Base-by-base conservation (phyloP, 225 moss, liverwort and hornwort species). In the Marchantia polymorpha region DNA sequence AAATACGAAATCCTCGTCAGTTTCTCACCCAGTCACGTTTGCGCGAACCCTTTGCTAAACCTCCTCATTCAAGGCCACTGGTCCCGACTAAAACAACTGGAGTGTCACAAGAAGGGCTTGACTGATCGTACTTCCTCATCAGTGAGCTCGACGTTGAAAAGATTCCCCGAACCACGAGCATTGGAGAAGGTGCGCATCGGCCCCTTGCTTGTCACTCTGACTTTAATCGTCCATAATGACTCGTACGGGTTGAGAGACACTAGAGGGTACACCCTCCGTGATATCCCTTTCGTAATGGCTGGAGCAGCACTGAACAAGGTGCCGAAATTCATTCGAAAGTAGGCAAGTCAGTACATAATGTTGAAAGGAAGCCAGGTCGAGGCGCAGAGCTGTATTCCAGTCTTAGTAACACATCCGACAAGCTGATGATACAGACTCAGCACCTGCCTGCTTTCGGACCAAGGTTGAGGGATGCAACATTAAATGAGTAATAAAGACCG, bases 171-270 rank as follows among this genome's bases (percentile, higher is more conserved):
- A 20, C 97, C 93, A 14, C 95, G 88, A 0, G 92, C 89, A 63
- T 94, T 99, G 1, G 84, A 90, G 78, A 90, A 99, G 4, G 92
- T 86, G 20, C 97, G 91, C 78, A 95, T 84, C 53, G 95, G 89
- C 7, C 94, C 89, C 77, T 99, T 99, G 55, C 84, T 90, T 69
- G 97, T 99, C 20, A 99, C 93, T 80, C 91, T 82, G 77, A 93
- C 97, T 86, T 99, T 99, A 76, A 94, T 95, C 4, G 94, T 94
- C 97, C 97, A 99, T 61, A 90, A 92, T 8, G 92, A 95, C 73
- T 99, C 93, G 26, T 99, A 99, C 3, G 97, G 97, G 79, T 93
- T 99, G 31, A 99, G 88, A 0, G 97, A 95, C 8, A 91, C 80
- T 68, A 99, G 83, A 3, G 97, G 97, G 52, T 99, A 94, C 0